Conservation (phyloP, 352 stramenopile genomes). For the Phytophthora hybrid region DNA sequence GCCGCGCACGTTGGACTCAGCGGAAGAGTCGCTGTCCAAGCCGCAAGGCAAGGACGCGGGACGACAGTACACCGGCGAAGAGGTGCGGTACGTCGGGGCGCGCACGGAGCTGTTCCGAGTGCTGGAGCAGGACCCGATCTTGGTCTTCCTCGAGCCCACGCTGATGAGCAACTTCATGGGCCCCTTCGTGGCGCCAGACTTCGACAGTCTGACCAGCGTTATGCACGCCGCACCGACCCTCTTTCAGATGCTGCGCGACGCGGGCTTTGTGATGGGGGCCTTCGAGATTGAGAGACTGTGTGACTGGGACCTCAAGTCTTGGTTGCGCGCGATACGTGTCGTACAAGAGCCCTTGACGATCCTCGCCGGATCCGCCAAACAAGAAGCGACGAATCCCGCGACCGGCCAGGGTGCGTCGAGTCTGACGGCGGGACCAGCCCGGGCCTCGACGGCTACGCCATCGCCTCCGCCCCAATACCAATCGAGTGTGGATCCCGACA, state of each 20-base stretch:
- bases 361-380: too few relatives aligned
- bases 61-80: background rate
- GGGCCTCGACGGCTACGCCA: too few relatives aligned
- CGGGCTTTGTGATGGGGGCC: too few relatives aligned
- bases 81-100: background rate
- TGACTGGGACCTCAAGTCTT: slow-evolving; percentile 5
- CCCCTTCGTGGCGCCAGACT: too few relatives aligned
- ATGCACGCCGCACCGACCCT: background rate
- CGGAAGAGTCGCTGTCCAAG: background rate
- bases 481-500: too few relatives aligned
- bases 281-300: slow-evolving; percentile 15
- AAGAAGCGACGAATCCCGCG: too few relatives aligned
- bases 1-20: background rate
- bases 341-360: too few relatives aligned
- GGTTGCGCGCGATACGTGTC: too few relatives aligned
- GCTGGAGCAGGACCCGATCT: slow-evolving; percentile 1
- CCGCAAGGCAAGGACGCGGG: background rate
- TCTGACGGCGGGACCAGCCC: too few relatives aligned
- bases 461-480: background rate
- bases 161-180: too few relatives aligned
- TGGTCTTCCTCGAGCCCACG: too few relatives aligned
- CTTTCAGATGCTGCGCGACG: background rate
- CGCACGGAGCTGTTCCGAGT: background rate
- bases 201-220: background rate
- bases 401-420: too few relatives aligned